These are phyloP conservation scores for Pterulicium gracile DNA, from an alignment of 1,284 basidiomycete genomes.

Conservation along the genomic window DNA sequence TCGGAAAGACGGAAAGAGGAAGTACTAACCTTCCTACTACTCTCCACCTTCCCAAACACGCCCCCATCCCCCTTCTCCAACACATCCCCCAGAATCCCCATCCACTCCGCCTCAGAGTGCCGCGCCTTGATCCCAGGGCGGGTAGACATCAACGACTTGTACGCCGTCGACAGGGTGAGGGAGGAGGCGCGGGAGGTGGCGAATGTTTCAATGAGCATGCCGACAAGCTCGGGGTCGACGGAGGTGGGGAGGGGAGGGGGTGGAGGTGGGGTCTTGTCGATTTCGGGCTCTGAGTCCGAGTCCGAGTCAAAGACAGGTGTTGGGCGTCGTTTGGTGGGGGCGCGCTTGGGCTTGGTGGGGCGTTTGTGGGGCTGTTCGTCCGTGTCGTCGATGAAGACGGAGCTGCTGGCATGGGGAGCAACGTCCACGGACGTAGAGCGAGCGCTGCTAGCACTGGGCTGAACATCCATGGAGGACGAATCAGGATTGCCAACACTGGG, in stretches of 20 bases:
- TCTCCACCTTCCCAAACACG: conserved; percentile 63
- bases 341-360: conserved; percentile 17
- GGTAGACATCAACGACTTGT: conserved; percentile 36
- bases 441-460: too few species aligned
- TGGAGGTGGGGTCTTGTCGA: conserved; percentile 1
- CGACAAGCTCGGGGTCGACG: conserved; percentile 30
- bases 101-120: conserved; percentile 35
- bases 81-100: conserved; percentile 34
- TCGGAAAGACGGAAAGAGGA: conserved; percentile 3
- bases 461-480: too few species aligned
- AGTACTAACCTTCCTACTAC: conserved; percentile 39
- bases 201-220: conserved; percentile 63
- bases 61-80: conserved; percentile 41
- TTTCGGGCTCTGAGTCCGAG: background rate
- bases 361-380: conserved; percentile 7
- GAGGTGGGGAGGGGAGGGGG: conserved; percentile 1
- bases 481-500: too few species aligned
- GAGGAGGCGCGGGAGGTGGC: conserved; percentile 63
- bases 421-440: too few species aligned
- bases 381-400: too few species aligned
- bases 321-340: background rate
- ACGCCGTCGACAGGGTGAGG: conserved; percentile 44
- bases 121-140: conserved; percentile 39
- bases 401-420: too few species aligned
- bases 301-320: conserved; percentile 1